Evolutionary conservation across 163 green algal species (phyloP).

Genomic region (Prototheca wickerhamii): DNA sequence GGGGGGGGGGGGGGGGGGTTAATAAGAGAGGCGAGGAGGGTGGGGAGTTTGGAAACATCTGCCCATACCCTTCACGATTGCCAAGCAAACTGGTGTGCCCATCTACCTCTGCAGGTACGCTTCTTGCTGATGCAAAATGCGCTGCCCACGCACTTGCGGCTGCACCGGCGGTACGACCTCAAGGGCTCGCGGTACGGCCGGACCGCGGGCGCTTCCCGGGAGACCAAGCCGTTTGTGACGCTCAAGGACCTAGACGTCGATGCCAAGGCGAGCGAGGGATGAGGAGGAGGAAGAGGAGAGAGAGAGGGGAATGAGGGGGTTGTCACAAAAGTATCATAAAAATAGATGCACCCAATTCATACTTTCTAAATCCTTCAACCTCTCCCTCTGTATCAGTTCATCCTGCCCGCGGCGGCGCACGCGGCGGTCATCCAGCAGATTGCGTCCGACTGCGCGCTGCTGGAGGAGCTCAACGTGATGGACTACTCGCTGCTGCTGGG

Average conservation of each 20-base stretch:
- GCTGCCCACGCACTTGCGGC: slow-evolving; percentile 73
- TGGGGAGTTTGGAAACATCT: too few species aligned
- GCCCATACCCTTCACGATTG: too few species aligned
- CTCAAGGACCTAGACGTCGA: slow-evolving; percentile 83
- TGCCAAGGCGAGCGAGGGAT: slow-evolving; percentile 29
- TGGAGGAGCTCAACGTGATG: slow-evolving; percentile 77
- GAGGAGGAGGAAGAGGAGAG: neutral
- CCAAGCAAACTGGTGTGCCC: neutral
- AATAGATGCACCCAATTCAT: neutral
- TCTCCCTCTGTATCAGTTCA: slow-evolving; percentile 8
- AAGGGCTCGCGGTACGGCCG: slow-evolving; percentile 73
- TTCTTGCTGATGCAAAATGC: slow-evolving; percentile 99
- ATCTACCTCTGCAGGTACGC: slow-evolving; percentile 37
- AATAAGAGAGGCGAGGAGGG: slow-evolving; percentile 1
- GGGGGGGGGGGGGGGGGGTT: too few species aligned
- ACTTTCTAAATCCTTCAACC: neutral
- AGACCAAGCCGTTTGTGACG: slow-evolving; percentile 20
- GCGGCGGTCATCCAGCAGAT: slow-evolving; percentile 52
- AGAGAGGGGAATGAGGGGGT: neutral
- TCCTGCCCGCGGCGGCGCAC: slow-evolving; percentile 41
- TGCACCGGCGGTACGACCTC: slow-evolving; percentile 86
- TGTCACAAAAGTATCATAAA: neutral
- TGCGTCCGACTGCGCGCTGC: slow-evolving; percentile 53
- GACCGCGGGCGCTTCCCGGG: neutral
- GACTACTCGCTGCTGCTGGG: slow-evolving; percentile 97